A percentile compares a stretch with the other conserved stretches of the same genome.
phyloP scores from a whole-genome alignment of 2,329 filamentous ascomycete species.

The Alternaria sp. region DNA sequence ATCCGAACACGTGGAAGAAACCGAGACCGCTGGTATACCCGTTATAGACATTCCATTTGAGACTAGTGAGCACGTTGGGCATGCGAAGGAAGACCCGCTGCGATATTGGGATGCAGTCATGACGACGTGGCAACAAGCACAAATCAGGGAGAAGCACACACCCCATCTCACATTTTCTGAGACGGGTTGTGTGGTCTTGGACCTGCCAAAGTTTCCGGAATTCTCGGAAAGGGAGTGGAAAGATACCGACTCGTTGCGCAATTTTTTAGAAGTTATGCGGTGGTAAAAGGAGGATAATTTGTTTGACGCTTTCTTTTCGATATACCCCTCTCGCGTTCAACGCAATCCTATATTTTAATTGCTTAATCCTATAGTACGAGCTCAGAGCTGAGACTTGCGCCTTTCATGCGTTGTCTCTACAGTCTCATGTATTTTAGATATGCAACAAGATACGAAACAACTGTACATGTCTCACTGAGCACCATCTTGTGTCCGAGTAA shows the following conservation, averaged over 20 bases:
- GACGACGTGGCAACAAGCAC: conserved; percentile 26
- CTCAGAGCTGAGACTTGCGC: neutral
- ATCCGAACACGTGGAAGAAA: conserved; percentile 59
- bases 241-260: neutral
- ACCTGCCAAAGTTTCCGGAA: neutral
- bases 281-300: neutral
- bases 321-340: neutral
- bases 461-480: neutral
- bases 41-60: conserved; percentile 63
- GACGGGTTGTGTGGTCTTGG: neutral
- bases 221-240: neutral
- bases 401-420: neutral
- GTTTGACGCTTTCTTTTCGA: neutral
- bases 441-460: neutral
- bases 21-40: conserved; percentile 57
- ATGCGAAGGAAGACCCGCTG: conserved; percentile 64
- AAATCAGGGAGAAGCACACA: neutral
- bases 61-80: conserved; percentile 66
- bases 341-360: neutral
- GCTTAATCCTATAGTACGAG: neutral
- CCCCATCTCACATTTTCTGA: neutral
- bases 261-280: neutral
- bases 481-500: neutral
- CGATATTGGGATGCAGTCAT: conserved; percentile 62
- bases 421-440: neutral